Evolutionary conservation across 164 flowering plant species (phyloP).

Genomic region (Vitis rotundifolia): DNA sequence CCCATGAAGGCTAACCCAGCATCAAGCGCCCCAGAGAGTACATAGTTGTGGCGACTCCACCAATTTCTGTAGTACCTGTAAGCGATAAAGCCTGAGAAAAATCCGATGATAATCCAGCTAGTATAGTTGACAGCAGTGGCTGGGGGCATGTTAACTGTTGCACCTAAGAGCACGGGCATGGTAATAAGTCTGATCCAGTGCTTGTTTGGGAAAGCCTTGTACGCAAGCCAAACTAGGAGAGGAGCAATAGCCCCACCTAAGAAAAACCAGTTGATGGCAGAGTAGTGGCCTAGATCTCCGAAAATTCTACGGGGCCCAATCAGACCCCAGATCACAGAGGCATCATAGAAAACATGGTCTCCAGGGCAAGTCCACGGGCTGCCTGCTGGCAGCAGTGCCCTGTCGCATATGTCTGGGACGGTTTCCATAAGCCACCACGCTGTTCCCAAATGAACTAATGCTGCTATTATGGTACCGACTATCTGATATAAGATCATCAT

Average conservation of each 20-base stretch:
- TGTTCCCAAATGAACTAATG: conserved; percentile 32
- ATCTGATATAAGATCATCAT: conserved; percentile 22
- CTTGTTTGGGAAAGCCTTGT: conserved; percentile 39
- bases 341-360: conserved; percentile 47
- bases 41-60: conserved; percentile 46
- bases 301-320: conserved; percentile 42
- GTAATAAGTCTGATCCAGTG: conserved; percentile 35
- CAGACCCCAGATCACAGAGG: conserved; percentile 50
- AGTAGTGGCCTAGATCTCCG: conserved; percentile 38
- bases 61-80: conserved; percentile 36
- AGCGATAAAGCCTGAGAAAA: conserved; percentile 29
- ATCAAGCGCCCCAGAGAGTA: conserved; percentile 44
- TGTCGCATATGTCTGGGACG: conserved; percentile 39
- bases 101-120: conserved; percentile 34
- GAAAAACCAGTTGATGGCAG: conserved; percentile 43
- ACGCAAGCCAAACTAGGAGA: conserved; percentile 34
- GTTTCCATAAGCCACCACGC: conserved; percentile 54
- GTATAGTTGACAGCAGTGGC: conserved; percentile 47
- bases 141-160: conserved; percentile 36
- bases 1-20: conserved; percentile 50
- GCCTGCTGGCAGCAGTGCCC: conserved; percentile 29
- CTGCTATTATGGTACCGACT: conserved; percentile 37
- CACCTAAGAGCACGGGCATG: conserved; percentile 41
- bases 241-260: conserved; percentile 39
- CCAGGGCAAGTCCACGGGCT: conserved; percentile 55